A percentile compares a stretch with the other conserved stretches of the same genome.
Evolutionary conservation across 2,329 filamentous ascomycete genomes (phyloP).

Genomic region (Trichoderma oligosporum): DNA sequence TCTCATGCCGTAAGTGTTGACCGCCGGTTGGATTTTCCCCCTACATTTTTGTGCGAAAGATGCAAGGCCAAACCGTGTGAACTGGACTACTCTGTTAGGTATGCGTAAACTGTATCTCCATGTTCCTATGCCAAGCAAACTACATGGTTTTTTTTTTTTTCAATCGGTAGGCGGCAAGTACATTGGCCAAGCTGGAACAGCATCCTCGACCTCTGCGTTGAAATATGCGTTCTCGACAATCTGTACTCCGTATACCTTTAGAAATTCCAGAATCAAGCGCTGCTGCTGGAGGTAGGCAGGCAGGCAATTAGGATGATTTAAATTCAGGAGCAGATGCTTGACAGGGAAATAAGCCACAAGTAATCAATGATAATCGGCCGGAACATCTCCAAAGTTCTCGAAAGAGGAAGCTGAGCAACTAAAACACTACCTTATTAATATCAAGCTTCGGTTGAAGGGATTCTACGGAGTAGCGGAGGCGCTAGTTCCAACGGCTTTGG

Average conservation of each 20-base stretch:
- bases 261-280: too few relatives aligned
- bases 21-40: not conserved
- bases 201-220: not conserved
- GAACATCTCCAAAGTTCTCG: not conserved
- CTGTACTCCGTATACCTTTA: too few relatives aligned
- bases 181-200: not conserved
- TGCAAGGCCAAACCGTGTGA: not conserved
- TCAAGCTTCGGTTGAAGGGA: conserved; percentile 12
- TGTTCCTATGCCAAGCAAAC: not conserved
- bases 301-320: not conserved
- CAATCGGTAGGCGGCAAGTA: not conserved
- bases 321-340: not conserved
- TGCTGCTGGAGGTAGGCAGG: not conserved
- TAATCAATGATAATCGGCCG: conserved; percentile 4
- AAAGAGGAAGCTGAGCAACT: conserved; percentile 13
- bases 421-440: too few relatives aligned
- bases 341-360: not conserved
- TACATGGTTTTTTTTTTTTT: not conserved
- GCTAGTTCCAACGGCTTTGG: conserved; percentile 11
- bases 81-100: not conserved
- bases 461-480: not conserved
- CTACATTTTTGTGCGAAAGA: not conserved
- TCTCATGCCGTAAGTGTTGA: not conserved
- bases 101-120: not conserved
- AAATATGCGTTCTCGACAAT: too few relatives aligned